Evolutionary conservation across 179 eudicot species (phyloP).

Genomic region (Beta macrorhiza): DNA sequence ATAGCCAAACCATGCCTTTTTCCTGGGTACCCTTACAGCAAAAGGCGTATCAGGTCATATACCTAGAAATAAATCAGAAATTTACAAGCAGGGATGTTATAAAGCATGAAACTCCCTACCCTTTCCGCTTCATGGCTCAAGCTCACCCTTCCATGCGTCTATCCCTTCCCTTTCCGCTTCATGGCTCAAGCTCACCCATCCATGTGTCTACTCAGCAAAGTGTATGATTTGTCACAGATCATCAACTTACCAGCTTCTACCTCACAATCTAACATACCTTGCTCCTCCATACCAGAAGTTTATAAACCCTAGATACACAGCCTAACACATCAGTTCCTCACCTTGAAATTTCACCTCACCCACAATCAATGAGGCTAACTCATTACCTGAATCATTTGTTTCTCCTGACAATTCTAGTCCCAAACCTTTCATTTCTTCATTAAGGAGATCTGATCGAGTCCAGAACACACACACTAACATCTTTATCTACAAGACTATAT

Average conservation of each 20-base stretch:
- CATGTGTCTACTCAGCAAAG: background rate
- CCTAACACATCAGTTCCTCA: background rate
- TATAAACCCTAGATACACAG: background rate
- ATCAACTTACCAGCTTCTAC: background rate
- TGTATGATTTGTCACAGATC: background rate
- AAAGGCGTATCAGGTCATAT: too few species aligned
- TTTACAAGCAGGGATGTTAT: too few species aligned
- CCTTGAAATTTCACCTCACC: background rate
- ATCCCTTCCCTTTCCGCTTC: too few species aligned
- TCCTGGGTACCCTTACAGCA: too few species aligned
- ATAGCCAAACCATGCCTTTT: too few species aligned
- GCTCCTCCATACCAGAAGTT: background rate
- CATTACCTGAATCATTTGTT: too few species aligned
- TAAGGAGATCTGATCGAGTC: background rate
- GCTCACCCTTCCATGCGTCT: background rate
- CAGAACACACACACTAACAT: background rate
- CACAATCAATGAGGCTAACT: background rate
- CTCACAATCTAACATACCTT: background rate
- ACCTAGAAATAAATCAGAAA: too few species aligned
- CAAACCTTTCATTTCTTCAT: background rate
- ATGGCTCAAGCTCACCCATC: background rate
- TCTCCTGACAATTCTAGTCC: background rate
- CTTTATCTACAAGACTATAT: background rate
- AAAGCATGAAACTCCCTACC: too few species aligned
- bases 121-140: background rate